These are phyloP conservation scores for Fusarium abutilonis DNA, from an alignment of 2,329 filamentous ascomycete genomes.

Conservation along the genomic window DNA sequence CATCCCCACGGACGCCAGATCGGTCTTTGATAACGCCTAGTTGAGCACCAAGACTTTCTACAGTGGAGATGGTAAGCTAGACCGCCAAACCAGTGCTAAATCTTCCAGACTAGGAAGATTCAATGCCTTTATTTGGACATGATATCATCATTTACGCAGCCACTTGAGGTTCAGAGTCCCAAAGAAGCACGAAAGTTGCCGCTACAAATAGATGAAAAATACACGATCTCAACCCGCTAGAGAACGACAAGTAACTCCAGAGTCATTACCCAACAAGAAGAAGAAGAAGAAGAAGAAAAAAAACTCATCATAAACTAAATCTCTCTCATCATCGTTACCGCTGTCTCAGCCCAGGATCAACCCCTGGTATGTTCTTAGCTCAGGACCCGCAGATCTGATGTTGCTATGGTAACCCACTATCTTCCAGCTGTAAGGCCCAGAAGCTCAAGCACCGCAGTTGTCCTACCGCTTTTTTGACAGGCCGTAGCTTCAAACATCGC, in stretches of 20 bases:
- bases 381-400: conserved; percentile 25
- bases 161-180: not conserved
- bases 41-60: not conserved
- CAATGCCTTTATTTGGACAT: not conserved
- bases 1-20: conserved; percentile 8
- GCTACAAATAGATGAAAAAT: not conserved
- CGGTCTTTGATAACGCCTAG: not conserved
- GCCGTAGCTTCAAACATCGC: conserved; percentile 31
- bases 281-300: not conserved
- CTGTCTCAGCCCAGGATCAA: conserved; percentile 17
- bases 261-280: not conserved
- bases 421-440: conserved; percentile 25
- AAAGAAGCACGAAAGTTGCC: not conserved
- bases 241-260: not conserved
- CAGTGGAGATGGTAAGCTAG: not conserved
- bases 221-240: not conserved
- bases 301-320: not conserved
- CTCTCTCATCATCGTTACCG: conserved; percentile 7
- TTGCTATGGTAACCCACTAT: conserved; percentile 21
- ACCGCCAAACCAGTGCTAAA: not conserved
- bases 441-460: conserved; percentile 33
- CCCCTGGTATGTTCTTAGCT: conserved; percentile 27
- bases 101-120: not conserved
- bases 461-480: conserved; percentile 42
- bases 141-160: not conserved